Base-by-base conservation (phyloP, 495 filamentous ascomycete genomes). In the Penicillium verhagenii region DNA sequence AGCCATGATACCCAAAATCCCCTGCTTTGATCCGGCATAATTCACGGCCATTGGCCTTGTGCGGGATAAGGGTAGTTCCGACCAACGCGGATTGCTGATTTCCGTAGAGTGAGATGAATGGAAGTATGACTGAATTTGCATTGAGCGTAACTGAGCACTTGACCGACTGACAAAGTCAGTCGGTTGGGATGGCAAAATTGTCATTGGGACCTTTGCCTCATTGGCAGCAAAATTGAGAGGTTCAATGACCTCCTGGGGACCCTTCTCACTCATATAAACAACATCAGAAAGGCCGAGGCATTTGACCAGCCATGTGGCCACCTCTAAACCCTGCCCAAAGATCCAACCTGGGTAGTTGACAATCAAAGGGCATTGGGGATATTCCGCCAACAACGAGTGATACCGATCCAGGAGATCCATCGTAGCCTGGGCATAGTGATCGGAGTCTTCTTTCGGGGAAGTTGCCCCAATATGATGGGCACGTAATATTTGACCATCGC, bases 261-360 rank as follows among this genome's bases (percentile, higher is more conserved):
- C 87, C 47, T 84, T 83, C 52, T 83, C 79, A 21, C 86, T 90
- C 82, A 89, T 87, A 69, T 91, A 91, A 23, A 92, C 72, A 9
- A 92, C 79, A 52, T 88, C 84, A 1, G 82, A 78, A 0, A 79
- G 64, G 6, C 67, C 67, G 2, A 76, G 61, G 2, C 67, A 68
- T 1, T 70, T 61, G 53, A 92, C 79, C 1, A 94, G 71, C 45
- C 84, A 82, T 19, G 76, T 73, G 0, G 92, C 75, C 10, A 92
- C 74, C 60, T 91, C 86, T 5, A 92, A 70, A 2, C 88, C 88
- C 7, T 83, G 81, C 4, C 88, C 89, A 63, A 87, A 86, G 24
- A 92, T 84, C 90, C 90, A 94, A 19, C 90, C 90, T 1, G 89
- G 85, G 11, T 86, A 88, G 67, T 95, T 94, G 64, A 96, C 80